Evolutionary conservation across 176 grass and related monocot species (phyloP), one percentile per base, ranked within the genome.

Genomic region (Puya raimondii): DNA sequence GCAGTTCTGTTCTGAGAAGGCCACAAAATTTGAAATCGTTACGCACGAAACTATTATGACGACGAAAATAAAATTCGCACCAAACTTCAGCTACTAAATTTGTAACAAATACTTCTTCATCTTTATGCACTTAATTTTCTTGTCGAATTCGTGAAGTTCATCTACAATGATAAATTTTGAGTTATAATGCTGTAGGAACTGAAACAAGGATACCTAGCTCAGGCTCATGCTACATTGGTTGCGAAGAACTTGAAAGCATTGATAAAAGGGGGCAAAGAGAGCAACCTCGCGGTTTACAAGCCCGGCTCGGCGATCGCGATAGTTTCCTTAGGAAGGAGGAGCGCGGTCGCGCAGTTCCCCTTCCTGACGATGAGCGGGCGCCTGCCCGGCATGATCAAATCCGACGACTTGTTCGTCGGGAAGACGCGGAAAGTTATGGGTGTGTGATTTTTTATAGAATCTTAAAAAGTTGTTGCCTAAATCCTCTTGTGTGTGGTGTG

Each of bases 201-300:
- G 6, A 73, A 73, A 64, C 70, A 53, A 42, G 49, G 70, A 7
- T 72, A 14, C 7, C 29, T 57, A 2, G 78, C 49, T 48, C 17
- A 50, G 1, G 63, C 23, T 12, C 67, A 79, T 23, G 76, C 53
- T 23, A 64, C 53, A 25, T 25, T 58, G 15, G 15, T 22, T 9
- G 51, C 70, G 9, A 80, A 68, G 61, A 80, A 74, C 61, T 48
- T 68, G 4, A 80, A 64, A 65, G 18, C 58, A 16, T 50, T 80
- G 57, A 53, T 61, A 26, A 53, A 22, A 48, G 78, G 61, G 51
- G 78, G 78, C 2, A 58, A 67, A 23, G 23, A 80, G 59, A 59
- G 23, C 64, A 80, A 56, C 16, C 50, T 61, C 23, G 61, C 10
- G 2, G 1, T 16, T 4, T 57, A 67, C 49, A 74, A 74, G 59